These are phyloP conservation scores for Dendryphion nanum DNA, from an alignment of 2,329 filamentous ascomycete species.

Conservation along the genomic window DNA sequence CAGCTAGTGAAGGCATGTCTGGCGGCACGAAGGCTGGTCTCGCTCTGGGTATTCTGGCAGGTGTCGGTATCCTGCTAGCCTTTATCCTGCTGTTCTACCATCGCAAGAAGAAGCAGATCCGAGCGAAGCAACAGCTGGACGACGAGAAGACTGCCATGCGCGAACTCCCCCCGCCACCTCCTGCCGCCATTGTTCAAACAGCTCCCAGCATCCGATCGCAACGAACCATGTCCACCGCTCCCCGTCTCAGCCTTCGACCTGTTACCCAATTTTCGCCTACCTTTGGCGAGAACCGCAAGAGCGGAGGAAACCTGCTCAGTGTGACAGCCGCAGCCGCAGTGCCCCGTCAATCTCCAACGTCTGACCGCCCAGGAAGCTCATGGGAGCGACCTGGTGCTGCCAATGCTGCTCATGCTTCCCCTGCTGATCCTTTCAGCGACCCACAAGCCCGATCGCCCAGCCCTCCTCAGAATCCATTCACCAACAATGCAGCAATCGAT, in stretches of 20 bases:
- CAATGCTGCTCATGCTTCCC: slow-evolving; percentile 43
- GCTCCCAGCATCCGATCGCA: slow-evolving; percentile 42
- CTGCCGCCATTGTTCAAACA: slow-evolving; percentile 17
- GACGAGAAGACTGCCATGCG: slow-evolving; percentile 43
- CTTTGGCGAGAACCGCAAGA: slow-evolving; percentile 49
- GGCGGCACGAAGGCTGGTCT: slow-evolving; percentile 71
- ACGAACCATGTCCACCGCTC: slow-evolving; percentile 58
- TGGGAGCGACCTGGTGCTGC: slow-evolving; percentile 41
- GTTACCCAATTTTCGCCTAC: slow-evolving; percentile 80
- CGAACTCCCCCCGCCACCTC: slow-evolving; percentile 24
- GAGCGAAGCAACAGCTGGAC: slow-evolving; percentile 35
- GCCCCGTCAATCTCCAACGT: slow-evolving; percentile 17
- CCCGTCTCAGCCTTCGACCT: slow-evolving; percentile 81
- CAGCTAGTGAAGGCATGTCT: slow-evolving; percentile 40
- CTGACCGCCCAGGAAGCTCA: slow-evolving; percentile 27
- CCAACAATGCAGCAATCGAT: slow-evolving; percentile 38
- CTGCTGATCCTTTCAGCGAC: slow-evolving; percentile 71
- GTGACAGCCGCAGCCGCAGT: slow-evolving; percentile 29
- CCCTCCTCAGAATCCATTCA: slow-evolving; percentile 61
- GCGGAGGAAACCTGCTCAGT: slow-evolving; percentile 34
- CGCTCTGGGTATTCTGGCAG: slow-evolving; percentile 75
- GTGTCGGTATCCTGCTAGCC: slow-evolving; percentile 64
- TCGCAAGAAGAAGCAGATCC: slow-evolving; percentile 65
- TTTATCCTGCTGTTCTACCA: slow-evolving; percentile 70
- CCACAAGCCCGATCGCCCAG: slow-evolving; percentile 29